Evolutionary conservation across 2,329 filamentous ascomycete species (phyloP).

Genomic region (Penicillium sp.): DNA sequence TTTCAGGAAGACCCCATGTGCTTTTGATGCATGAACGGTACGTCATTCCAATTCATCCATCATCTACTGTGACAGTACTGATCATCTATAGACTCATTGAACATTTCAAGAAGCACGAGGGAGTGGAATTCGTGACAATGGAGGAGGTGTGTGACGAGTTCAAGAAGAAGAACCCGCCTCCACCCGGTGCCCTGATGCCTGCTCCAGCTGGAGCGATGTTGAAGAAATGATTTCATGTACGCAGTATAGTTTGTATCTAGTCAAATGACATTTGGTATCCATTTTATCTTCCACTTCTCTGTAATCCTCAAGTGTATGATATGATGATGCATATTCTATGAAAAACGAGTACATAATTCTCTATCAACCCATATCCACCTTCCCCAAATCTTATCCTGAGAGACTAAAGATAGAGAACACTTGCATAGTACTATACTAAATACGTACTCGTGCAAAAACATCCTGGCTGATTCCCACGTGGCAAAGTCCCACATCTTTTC

Average conservation of each 20-base stretch:
- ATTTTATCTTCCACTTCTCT: background rate
- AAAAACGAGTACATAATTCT: no score
- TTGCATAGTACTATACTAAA: no score
- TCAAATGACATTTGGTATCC: no score
- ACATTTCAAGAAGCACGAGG: constrained; percentile 27
- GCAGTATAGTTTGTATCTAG: no score
- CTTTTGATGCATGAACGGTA: constrained; percentile 67
- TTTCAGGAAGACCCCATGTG: constrained; percentile 65
- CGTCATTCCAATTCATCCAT: constrained; percentile 5
- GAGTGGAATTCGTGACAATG: constrained; percentile 28
- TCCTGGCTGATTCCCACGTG: no score
- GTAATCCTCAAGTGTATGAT: no score
- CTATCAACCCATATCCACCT: no score
- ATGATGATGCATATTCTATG: no score
- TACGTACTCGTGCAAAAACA: no score
- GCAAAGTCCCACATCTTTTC: no score
- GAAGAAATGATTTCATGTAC: background rate
- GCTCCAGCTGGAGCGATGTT: constrained; percentile 15
- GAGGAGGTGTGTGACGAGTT: constrained; percentile 26
- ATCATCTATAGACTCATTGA: constrained; percentile 22
- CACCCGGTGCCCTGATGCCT: constrained; percentile 21
- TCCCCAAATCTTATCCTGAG: no score
- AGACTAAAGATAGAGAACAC: no score
- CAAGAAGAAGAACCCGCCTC: constrained; percentile 21
- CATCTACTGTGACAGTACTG: background rate